Evolutionary conservation across 2,329 filamentous ascomycete genomes (phyloP).

Genomic region (Mariannaea sp.): DNA sequence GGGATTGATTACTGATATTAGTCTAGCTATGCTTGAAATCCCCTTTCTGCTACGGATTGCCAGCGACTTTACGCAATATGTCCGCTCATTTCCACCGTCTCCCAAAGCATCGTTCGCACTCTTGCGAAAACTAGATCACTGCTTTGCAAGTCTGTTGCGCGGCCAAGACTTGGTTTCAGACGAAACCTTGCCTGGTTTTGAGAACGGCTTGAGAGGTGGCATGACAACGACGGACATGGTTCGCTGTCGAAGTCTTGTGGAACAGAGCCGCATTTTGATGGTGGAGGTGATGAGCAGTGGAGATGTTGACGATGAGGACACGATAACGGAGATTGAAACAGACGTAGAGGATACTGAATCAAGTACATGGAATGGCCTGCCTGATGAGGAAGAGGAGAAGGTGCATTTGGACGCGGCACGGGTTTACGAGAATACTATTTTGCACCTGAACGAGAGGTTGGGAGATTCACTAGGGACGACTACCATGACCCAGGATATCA

Average conservation of each 20-base stretch:
- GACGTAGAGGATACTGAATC: slow-evolving; percentile 34
- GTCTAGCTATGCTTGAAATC: slow-evolving; percentile 65
- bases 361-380: slow-evolving; percentile 41
- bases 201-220: slow-evolving; percentile 62
- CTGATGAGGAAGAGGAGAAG: slow-evolving; percentile 53
- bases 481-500: background rate
- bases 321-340: slow-evolving; percentile 38
- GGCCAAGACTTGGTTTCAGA: slow-evolving; percentile 70
- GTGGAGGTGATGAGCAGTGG: slow-evolving; percentile 66
- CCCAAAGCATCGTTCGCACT: slow-evolving; percentile 72
- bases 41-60: slow-evolving; percentile 83
- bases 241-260: slow-evolving; percentile 78
- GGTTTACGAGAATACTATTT: slow-evolving; percentile 80
- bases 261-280: slow-evolving; percentile 73
- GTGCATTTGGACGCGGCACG: slow-evolving; percentile 72
- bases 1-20: slow-evolving; percentile 4
- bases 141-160: slow-evolving; percentile 75
- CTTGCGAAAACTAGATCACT: slow-evolving; percentile 79
- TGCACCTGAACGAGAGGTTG: slow-evolving; percentile 73
- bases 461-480: slow-evolving; percentile 23
- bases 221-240: slow-evolving; percentile 86
- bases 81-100: slow-evolving; percentile 67
- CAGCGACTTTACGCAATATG: slow-evolving; percentile 71
- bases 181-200: slow-evolving; percentile 72
- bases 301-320: slow-evolving; percentile 48